Conservation (phyloP, 345 rosid genomes). For the Arabidopsis thaliana region DNA sequence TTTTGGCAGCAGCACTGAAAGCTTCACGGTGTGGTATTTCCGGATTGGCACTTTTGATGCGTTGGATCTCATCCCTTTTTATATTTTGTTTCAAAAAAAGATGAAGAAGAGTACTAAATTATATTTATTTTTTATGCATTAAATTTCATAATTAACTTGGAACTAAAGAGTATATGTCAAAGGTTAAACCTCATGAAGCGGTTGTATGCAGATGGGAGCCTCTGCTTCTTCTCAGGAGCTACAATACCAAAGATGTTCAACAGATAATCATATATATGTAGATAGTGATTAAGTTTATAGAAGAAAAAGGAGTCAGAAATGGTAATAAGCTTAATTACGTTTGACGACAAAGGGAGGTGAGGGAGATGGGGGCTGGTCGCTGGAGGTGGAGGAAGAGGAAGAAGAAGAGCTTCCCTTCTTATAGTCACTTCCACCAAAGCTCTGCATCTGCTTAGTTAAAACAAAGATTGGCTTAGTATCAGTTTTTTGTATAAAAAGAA, state of each 20-base stretch:
- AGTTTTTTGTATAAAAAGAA: background rate
- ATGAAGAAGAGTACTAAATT: background rate
- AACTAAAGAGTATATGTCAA: conserved; percentile 3
- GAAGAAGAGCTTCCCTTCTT: conserved; percentile 72
- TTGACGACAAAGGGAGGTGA: conserved; percentile 87
- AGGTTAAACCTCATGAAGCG: conserved; percentile 83
- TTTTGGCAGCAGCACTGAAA: conserved; percentile 95
- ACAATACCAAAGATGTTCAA: conserved; percentile 19
- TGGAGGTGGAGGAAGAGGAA: conserved; percentile 71
- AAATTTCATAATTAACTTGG: background rate
- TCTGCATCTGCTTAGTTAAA: conserved; percentile 56
- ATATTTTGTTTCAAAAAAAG: background rate
- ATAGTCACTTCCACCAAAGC: conserved; percentile 59
- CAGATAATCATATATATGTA: background rate
- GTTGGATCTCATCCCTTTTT: conserved; percentile 97
- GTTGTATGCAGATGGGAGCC: conserved; percentile 98
- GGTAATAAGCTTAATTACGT: conserved; percentile 53
- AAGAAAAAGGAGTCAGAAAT: background rate
- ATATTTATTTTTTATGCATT: background rate
- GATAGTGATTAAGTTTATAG: background rate
- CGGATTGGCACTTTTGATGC: conserved; percentile 93
- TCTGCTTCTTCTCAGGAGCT: conserved; percentile 99
- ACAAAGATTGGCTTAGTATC: background rate
- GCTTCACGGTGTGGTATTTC: conserved; percentile 98
- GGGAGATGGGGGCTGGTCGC: conserved; percentile 76